Base-by-base conservation (phyloP, 495 filamentous ascomycete species). In the Aspergillus sclerotiicarbonarius region DNA sequence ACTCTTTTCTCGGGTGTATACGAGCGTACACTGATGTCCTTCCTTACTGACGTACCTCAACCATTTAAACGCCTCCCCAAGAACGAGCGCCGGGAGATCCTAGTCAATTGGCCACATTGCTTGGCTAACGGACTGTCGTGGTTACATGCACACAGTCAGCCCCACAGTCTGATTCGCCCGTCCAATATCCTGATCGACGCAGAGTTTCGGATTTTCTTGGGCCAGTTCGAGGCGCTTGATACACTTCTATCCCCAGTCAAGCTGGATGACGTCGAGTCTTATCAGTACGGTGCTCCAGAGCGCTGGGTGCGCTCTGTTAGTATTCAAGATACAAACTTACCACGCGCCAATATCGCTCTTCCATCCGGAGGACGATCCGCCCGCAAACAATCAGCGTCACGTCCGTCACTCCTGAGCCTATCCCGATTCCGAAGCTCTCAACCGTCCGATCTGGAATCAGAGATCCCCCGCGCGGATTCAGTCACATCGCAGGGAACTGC, bases 71-170 rank as follows among this genome's bases (percentile, higher is more conserved):
- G 80, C 3, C 73, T 96, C 3, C 67, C 84, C 3, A 96, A 95
- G 67, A 76, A 84, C 54, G 80, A 83, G n/a, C 84, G 90, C 29
- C 82, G 88, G 30, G 72, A 79, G 31, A 77, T 87, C 3, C 69
- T 96, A 15, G 77, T 96, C 63, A 86, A 88, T 61, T 96, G 93
- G 92, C 84, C 93, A 41, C 90, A 92, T 70, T 96, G 93, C 66
- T 80, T 98, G 2, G 80, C 84, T 0, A 88, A 91, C 60, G 89
- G 87, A 9, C 66, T 96, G 20, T 84, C 87, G 45, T 90, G 84
- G 68, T 78, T 96, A 2, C 91, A 96, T 71, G 80, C 80, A 30
- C 81, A 81, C 56, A 88, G 87, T 13, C 80, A 90, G 41, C 76
- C 82, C 1, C 93, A 98, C 60, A 80, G 88, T n/a, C 84, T 85